Evolutionary conservation across 2,329 filamentous ascomycete species (phyloP).

Genomic region (Penicillium decumbens): DNA sequence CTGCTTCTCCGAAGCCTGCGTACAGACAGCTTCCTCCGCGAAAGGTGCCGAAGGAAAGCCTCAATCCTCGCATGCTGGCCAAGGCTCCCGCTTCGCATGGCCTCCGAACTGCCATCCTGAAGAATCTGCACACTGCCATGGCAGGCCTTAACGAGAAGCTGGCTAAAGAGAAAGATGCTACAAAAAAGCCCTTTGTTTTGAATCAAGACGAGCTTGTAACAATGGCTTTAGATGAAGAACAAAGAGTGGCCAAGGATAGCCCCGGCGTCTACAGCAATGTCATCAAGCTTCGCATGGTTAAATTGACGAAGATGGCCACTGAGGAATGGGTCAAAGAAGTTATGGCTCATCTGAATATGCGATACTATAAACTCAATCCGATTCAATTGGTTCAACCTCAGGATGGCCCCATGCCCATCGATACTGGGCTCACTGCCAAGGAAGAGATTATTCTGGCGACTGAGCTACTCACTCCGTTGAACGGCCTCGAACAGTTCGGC

Average conservation of each 20-base stretch:
- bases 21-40: conserved; percentile 22
- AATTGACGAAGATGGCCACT: conserved; percentile 68
- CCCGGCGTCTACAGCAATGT: conserved; percentile 72
- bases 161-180: conserved; percentile 28
- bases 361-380: conserved; percentile 34
- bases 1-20: conserved; percentile 1
- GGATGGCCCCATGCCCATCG: conserved; percentile 50
- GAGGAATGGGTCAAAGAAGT: conserved; percentile 66
- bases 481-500: conserved; percentile 61
- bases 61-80: conserved; percentile 45
- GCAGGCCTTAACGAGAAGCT: conserved; percentile 38
- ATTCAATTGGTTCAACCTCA: conserved; percentile 28
- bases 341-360: conserved; percentile 41
- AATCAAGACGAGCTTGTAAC: conserved; percentile 43
- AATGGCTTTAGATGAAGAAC: conserved; percentile 62
- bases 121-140: conserved; percentile 44
- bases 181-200: conserved; percentile 36
- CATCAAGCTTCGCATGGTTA: conserved; percentile 74
- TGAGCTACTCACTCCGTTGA: conserved; percentile 60
- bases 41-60: conserved; percentile 37
- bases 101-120: conserved; percentile 41
- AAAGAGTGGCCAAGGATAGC: conserved; percentile 64
- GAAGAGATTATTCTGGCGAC: conserved; percentile 66
- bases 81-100: conserved; percentile 43
- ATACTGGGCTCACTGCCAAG: conserved; percentile 62